Evolutionary conservation across 345 rosid genomes (phyloP).

Genomic region (Citrus inodora): DNA sequence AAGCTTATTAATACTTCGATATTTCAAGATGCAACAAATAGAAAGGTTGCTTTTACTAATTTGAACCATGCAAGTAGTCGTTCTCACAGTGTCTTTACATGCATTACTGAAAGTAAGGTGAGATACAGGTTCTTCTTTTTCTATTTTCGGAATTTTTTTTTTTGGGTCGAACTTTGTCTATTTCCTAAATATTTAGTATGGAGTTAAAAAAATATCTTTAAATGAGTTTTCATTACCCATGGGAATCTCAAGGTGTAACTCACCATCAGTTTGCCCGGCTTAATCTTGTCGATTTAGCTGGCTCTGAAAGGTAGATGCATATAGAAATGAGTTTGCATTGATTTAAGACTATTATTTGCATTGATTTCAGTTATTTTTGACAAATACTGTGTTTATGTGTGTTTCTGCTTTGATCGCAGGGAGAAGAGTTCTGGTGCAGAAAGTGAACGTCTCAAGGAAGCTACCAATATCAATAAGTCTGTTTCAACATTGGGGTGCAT

Average conservation of each 20-base stretch:
- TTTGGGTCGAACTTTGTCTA: not conserved
- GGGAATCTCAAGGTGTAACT: slow-evolving; percentile 94
- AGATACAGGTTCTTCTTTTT: not conserved
- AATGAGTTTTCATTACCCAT: slow-evolving; percentile 43
- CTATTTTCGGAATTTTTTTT: not conserved
- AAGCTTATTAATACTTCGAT: not conserved
- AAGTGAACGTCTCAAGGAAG: slow-evolving; percentile 98
- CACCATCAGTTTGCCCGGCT: slow-evolving; percentile 95
- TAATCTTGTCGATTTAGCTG: slow-evolving; percentile 96
- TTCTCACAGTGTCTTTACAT: slow-evolving; percentile 96
- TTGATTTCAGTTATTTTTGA: not conserved
- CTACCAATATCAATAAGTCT: slow-evolving; percentile 94
- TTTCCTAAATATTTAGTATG: not conserved
- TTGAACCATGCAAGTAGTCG: slow-evolving; percentile 91
- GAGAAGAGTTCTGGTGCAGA: slow-evolving; percentile 99
- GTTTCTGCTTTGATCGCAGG: slow-evolving; percentile 34
- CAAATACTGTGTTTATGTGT: slow-evolving; percentile 8
- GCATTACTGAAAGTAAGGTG: slow-evolving; percentile 92
- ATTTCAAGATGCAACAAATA: slow-evolving; percentile 86
- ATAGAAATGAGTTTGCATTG: not conserved
- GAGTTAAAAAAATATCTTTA: not conserved
- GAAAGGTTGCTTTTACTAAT: slow-evolving; percentile 96
- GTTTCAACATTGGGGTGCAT: slow-evolving; percentile 91
- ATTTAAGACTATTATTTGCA: not conserved
- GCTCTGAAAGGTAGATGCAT: slow-evolving; percentile 79